A percentile compares a stretch with the other conserved stretches of the same genome.
phyloP scores from a whole-genome alignment of 1,139 yeast species.

The Pichia cactophila region DNA sequence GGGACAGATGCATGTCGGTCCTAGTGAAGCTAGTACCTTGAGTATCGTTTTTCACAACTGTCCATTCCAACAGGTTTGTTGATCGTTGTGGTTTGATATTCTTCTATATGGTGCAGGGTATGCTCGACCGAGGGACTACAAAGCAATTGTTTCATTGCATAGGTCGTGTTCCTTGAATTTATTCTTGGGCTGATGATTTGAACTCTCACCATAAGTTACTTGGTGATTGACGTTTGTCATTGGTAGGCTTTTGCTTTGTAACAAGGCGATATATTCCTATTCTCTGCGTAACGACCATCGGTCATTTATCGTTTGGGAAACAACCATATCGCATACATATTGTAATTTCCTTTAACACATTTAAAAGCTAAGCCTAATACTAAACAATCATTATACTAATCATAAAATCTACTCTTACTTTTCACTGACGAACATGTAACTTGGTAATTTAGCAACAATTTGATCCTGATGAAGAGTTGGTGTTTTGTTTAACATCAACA shows the following conservation, averaged over 20 bases:
- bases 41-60: constrained; percentile 16
- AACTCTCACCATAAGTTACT: constrained; percentile 40
- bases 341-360: neutral
- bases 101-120: constrained; percentile 47
- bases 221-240: constrained; percentile 11
- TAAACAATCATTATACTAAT: neutral
- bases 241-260: constrained; percentile 7
- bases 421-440: neutral
- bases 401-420: neutral
- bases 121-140: constrained; percentile 85
- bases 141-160: constrained; percentile 31
- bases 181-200: constrained; percentile 42
- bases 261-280: constrained; percentile 83
- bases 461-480: constrained; percentile 15
- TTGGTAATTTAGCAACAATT: constrained; percentile 21
- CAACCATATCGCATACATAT: constrained; percentile 79
- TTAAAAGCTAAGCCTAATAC: neutral
- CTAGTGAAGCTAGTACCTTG: constrained; percentile 32
- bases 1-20: constrained; percentile 28
- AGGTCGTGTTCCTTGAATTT: constrained; percentile 10
- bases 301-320: constrained; percentile 86
- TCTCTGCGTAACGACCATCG: constrained; percentile 70
- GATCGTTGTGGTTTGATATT: constrained; percentile 17
- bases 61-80: constrained; percentile 17
- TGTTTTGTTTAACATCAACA: constrained; percentile 39